phyloP scores from a whole-genome alignment of 2,329 filamentous ascomycete genomes.

The Didymella sp. region DNA sequence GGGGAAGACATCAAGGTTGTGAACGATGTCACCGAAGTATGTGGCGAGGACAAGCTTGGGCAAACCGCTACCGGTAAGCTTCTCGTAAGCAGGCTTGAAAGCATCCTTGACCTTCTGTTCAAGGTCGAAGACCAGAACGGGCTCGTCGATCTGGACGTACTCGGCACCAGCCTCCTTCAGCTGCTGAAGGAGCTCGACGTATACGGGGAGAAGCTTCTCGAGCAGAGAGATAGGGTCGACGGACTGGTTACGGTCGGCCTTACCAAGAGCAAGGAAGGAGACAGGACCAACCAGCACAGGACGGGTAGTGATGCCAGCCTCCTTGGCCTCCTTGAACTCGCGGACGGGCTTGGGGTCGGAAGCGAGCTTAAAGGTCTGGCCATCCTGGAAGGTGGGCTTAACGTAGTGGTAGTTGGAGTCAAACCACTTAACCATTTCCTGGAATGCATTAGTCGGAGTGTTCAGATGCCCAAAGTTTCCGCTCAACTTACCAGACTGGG shows the following conservation, averaged over 20 bases:
- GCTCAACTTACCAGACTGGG: conserved; percentile 69
- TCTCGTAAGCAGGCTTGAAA: conserved; percentile 98
- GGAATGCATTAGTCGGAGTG: conserved; percentile 32
- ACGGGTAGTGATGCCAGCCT: conserved; percentile 89
- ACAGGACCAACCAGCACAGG: conserved; percentile 95
- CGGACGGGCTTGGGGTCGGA: conserved; percentile 89
- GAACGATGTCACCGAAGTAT: conserved; percentile 99
- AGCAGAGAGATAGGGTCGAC: conserved; percentile 94
- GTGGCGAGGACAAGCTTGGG: conserved; percentile 91
- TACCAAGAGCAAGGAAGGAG: conserved; percentile 96
- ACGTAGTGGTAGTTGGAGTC: conserved; percentile 99
- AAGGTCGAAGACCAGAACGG: conserved; percentile 93
- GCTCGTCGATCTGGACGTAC: conserved; percentile 98
- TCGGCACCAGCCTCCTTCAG: conserved; percentile 96
- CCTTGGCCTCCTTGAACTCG: conserved; percentile 98
- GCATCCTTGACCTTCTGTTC: conserved; percentile 89
- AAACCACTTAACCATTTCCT: conserved; percentile 99
- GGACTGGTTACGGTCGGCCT: conserved; percentile 94
- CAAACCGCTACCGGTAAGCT: conserved; percentile 79
- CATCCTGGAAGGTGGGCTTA: conserved; percentile 97
- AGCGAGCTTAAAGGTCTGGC: conserved; percentile 92
- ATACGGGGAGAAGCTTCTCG: conserved; percentile 91
- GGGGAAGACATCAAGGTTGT: conserved; percentile 93
- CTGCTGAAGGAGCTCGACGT: conserved; percentile 89
- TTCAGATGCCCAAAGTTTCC: background rate